Conservation (phyloP, 78 protist species). For the Reticulomyxa filosa region DNA sequence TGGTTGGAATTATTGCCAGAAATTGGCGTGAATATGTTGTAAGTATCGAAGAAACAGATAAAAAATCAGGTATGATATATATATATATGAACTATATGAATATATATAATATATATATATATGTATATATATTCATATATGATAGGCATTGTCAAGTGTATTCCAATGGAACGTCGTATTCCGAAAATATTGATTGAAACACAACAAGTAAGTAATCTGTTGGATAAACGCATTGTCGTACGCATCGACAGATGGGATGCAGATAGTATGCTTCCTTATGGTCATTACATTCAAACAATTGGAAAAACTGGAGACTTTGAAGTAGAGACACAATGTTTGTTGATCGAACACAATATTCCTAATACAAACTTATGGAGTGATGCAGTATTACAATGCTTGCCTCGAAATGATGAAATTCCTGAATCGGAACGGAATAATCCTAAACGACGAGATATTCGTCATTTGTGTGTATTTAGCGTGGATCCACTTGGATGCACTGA, state of each 20-base stretch:
- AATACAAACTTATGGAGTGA: background rate
- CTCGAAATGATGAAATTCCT: constrained; percentile 10
- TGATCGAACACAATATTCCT: constrained; percentile 4
- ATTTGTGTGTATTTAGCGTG: background rate
- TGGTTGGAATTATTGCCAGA: background rate
- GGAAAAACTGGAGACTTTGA: constrained; percentile 13
- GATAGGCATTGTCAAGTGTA: background rate
- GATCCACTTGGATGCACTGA: constrained; percentile 74
- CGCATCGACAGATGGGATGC: too few species aligned
- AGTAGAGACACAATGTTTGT: background rate
- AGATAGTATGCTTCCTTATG: too few species aligned
- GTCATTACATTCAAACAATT: constrained; percentile 12
- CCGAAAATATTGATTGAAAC: background rate
- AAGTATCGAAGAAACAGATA: background rate
- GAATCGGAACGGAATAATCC: constrained; percentile 12
- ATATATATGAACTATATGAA: background rate
- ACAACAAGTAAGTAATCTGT: background rate
- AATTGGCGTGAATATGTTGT: constrained; percentile 3
- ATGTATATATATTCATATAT: background rate
- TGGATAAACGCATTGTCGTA: too few species aligned
- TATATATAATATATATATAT: background rate
- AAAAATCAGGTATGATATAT: background rate
- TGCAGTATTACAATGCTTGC: constrained; percentile 4
- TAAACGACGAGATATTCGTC: constrained; percentile 6
- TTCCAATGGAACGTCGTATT: background rate